These are phyloP conservation scores for Pythium utonaiense DNA, from an alignment of 352 stramenopile species.

Conservation along the genomic window DNA sequence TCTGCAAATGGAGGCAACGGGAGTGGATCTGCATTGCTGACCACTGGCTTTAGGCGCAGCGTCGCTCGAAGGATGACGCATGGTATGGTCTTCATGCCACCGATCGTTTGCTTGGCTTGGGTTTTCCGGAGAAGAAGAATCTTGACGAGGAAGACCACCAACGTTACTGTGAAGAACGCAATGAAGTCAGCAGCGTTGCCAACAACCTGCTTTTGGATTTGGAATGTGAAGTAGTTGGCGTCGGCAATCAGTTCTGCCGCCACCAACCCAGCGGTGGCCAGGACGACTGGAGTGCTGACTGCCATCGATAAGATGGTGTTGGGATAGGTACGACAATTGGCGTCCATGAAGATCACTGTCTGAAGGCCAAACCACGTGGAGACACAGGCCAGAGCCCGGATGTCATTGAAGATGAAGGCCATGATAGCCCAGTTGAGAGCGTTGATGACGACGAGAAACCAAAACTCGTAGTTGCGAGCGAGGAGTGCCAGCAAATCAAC, in stretches of 20 bases:
- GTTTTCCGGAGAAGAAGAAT: background rate
- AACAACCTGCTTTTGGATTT: background rate
- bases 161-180: slow-evolving; percentile 4
- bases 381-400: background rate
- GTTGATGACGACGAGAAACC: slow-evolving; percentile 14
- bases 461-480: slow-evolving; percentile 11
- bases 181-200: slow-evolving; percentile 11
- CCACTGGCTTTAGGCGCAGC: background rate
- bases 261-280: background rate
- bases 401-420: background rate
- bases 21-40: background rate
- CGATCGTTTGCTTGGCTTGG: background rate
- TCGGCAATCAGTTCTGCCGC: background rate
- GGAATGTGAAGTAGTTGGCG: slow-evolving; percentile 9
- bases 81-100: background rate
- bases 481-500: background rate
- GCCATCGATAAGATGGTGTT: slow-evolving; percentile 1
- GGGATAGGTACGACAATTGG: slow-evolving; percentile 15
- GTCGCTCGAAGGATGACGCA: slow-evolving; percentile 5
- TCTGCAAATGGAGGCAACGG: background rate
- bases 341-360: slow-evolving; percentile 10
- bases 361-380: slow-evolving; percentile 10
- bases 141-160: slow-evolving; percentile 6
- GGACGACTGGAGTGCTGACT: slow-evolving; percentile 4
- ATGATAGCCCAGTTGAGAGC: slow-evolving; percentile 5